Conservation (phyloP, 208 protist genomes). For the Trypanosomatidae sp. region DNA sequence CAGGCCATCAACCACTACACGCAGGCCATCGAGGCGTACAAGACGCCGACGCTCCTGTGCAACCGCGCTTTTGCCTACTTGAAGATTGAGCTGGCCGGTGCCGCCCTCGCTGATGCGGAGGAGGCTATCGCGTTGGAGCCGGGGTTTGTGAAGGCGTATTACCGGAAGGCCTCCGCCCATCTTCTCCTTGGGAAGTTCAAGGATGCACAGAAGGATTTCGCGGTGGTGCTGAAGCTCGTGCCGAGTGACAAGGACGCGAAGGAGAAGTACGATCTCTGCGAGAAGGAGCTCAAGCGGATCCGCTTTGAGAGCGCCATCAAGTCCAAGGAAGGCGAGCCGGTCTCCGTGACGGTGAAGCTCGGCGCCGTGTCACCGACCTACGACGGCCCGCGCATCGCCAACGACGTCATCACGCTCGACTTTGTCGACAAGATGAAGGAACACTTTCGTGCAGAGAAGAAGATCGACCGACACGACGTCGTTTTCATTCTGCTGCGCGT, state of each 20-base stretch:
- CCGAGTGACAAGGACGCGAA: slow-evolving; percentile 92
- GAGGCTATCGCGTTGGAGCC: slow-evolving; percentile 92
- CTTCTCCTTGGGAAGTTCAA: slow-evolving; percentile 95
- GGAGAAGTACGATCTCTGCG: slow-evolving; percentile 91
- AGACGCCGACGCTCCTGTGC: slow-evolving; percentile 83
- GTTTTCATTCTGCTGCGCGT: slow-evolving; percentile 85
- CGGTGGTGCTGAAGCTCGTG: slow-evolving; percentile 82
- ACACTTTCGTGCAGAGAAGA: slow-evolving; percentile 77
- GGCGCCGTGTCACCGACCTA: slow-evolving; percentile 65
- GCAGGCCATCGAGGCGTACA: slow-evolving; percentile 82
- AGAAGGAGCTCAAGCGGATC: slow-evolving; percentile 92
- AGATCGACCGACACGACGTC: slow-evolving; percentile 81
- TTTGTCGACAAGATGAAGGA: slow-evolving; percentile 85
- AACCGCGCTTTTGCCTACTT: slow-evolving; percentile 96
- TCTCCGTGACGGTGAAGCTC: slow-evolving; percentile 74
- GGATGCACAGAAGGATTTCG: slow-evolving; percentile 94
- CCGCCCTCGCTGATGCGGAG: slow-evolving; percentile 93
- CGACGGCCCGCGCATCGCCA: slow-evolving; percentile 71
- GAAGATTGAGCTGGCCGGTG: slow-evolving; percentile 91
- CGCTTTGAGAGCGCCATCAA: slow-evolving; percentile 96
- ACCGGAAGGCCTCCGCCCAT: slow-evolving; percentile 95
- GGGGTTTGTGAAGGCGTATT: slow-evolving; percentile 97
- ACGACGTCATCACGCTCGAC: slow-evolving; percentile 65
- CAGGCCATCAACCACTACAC: slow-evolving; percentile 92
- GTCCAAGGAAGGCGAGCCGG: slow-evolving; percentile 67